A percentile compares a stretch with the other conserved stretches of the same genome.
These are phyloP conservation scores for Candida arabinofermentans DNA, from an alignment of 805 yeast species.

Conservation along the genomic window DNA sequence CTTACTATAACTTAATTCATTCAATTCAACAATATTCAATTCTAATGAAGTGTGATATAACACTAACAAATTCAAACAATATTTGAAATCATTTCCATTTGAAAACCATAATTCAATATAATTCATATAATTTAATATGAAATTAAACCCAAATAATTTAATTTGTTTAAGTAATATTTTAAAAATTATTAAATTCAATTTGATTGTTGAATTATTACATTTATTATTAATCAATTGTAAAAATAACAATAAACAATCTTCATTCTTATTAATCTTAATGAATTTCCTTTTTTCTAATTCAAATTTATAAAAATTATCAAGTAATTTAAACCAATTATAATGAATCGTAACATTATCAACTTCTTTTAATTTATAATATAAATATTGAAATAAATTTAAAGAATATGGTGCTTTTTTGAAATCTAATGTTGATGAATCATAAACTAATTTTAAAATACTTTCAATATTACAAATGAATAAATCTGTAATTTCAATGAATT, in stretches of 20 bases:
- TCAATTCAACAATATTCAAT: constrained; percentile 9
- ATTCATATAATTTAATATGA: constrained; percentile 20
- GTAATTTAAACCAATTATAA: constrained; percentile 35
- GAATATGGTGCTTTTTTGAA: constrained; percentile 41
- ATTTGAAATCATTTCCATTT: constrained; percentile 14
- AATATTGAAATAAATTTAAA: constrained; percentile 40
- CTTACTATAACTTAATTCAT: constrained; percentile 4
- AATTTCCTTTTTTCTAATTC: constrained; percentile 12
- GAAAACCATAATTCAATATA: constrained; percentile 20
- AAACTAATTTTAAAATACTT: constrained; percentile 22
- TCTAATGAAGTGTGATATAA: constrained; percentile 8
- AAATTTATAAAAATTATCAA: constrained; percentile 29
- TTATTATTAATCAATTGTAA: constrained; percentile 35
- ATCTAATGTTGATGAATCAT: constrained; percentile 27
- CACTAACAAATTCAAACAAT: constrained; percentile 15
- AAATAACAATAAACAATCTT: constrained; percentile 38
- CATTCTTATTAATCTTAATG: constrained; percentile 34
- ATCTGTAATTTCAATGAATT: constrained; percentile 18
- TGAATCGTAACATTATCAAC: constrained; percentile 34
- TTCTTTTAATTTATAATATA: constrained; percentile 23
- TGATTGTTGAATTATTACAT: constrained; percentile 21
- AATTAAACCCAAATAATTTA: constrained; percentile 21
- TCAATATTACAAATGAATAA: constrained; percentile 22
- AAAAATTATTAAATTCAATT: constrained; percentile 23
- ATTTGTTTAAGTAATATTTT: constrained; percentile 23